phyloP scores from a whole-genome alignment of 768 basidiomycete genomes.

The Termitomyces sp. region DNA sequence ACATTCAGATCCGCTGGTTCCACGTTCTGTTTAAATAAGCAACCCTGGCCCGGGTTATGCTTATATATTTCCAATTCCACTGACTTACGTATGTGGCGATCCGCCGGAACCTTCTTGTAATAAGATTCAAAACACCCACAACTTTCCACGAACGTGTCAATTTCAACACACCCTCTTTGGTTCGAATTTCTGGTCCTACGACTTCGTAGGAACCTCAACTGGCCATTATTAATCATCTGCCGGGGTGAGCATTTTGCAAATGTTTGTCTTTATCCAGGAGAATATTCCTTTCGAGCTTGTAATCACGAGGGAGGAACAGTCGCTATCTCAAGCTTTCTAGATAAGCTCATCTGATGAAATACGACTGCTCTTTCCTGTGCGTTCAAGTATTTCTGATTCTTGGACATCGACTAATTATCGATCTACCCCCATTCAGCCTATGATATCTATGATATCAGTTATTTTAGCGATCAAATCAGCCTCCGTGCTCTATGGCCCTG shows the following conservation, averaged over 20 bases:
- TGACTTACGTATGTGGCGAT: neutral
- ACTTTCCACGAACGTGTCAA: neutral
- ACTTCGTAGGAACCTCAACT: no score
- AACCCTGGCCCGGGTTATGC: slow-evolving; percentile 23
- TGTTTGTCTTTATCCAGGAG: neutral
- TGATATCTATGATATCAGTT: neutral
- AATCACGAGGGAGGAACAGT: neutral
- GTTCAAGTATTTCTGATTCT: neutral
- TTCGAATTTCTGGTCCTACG: neutral
- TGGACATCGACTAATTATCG: neutral
- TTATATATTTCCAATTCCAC: neutral
- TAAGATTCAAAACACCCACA: neutral
- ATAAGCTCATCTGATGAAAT: neutral
- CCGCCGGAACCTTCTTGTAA: neutral
- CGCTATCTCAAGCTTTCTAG: neutral
- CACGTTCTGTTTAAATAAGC: slow-evolving; percentile 25
- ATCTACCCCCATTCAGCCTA: neutral
- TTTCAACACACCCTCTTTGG: neutral
- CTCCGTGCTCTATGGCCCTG: neutral
- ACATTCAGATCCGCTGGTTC: neutral
- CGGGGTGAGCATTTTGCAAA: neutral
- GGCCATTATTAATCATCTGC: neutral
- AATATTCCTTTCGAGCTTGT: neutral
- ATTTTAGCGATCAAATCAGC: neutral
- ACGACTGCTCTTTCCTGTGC: no score